A percentile compares a stretch with the other conserved stretches of the same genome.
Evolutionary conservation across 257 asterid genomes (phyloP).

Genomic region (Solanum habrochaites): DNA sequence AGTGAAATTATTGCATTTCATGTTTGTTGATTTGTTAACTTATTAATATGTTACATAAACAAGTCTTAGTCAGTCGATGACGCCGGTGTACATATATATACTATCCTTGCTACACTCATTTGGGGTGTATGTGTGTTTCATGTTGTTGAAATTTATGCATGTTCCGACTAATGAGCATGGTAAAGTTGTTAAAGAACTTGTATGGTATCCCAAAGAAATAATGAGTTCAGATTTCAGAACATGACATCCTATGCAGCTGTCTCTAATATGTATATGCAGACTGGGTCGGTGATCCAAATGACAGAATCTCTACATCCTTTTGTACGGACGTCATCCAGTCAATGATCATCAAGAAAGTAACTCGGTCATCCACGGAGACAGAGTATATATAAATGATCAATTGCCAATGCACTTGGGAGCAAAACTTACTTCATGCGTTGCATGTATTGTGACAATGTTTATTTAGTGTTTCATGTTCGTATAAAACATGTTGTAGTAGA

Average conservation of each 20-base stretch:
- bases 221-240: background rate
- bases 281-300: background rate
- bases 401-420: background rate
- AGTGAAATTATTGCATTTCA: too few relatives aligned
- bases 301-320: background rate
- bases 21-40: too few relatives aligned
- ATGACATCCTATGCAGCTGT: background rate
- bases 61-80: too few relatives aligned
- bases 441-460: background rate
- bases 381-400: too few relatives aligned
- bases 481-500: background rate
- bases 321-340: background rate
- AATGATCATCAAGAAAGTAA: background rate
- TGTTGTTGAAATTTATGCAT: background rate
- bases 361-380: background rate
- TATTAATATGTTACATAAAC: too few relatives aligned
- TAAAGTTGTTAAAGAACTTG: background rate
- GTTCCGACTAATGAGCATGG: background rate
- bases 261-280: background rate
- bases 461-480: background rate
- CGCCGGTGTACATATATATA: too few relatives aligned
- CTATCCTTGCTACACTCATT: too few relatives aligned
- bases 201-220: background rate
- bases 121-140: background rate
- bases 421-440: background rate